Evolutionary conservation across 2,329 filamentous ascomycete species (phyloP).

Genomic region (Gaeumannomyces tritici): DNA sequence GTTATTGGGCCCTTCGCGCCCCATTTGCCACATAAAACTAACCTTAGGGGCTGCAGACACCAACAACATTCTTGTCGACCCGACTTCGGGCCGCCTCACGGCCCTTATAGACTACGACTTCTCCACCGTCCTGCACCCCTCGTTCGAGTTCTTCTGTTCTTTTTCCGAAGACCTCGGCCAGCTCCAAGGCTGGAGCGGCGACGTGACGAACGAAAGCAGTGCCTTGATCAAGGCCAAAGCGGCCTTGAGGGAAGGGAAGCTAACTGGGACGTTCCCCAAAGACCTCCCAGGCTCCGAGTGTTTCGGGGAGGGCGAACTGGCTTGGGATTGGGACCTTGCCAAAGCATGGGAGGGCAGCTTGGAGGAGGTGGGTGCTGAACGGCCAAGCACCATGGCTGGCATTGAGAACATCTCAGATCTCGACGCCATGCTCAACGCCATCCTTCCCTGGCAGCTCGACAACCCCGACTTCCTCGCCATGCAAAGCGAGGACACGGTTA

Average conservation of each 20-base stretch:
- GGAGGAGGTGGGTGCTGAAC: neutral
- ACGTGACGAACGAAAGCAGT: conserved; percentile 5
- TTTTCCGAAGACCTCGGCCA: conserved; percentile 4
- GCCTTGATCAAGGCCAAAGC: conserved; percentile 8
- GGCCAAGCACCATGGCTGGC: neutral
- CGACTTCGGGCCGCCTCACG: conserved; percentile 15
- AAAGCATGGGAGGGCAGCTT: conserved; percentile 11
- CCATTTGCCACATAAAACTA: too few species aligned
- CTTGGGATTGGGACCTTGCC: too few species aligned
- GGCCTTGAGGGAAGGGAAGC: conserved; percentile 5
- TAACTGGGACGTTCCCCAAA: conserved; percentile 9
- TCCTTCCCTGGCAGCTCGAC: neutral
- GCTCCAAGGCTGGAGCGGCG: conserved; percentile 7
- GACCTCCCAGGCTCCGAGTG: too few species aligned
- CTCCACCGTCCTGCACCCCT: conserved; percentile 6
- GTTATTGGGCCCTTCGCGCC: too few species aligned
- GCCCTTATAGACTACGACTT: conserved; percentile 14
- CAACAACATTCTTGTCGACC: conserved; percentile 18
- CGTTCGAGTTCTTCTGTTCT: conserved; percentile 9
- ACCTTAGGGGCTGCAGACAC: too few species aligned
- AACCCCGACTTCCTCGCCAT: neutral
- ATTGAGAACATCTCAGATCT: conserved; percentile 5
- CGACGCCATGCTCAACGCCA: conserved; percentile 6
- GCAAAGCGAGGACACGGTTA: neutral
- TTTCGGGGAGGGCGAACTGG: too few species aligned